These are phyloP conservation scores for Candida manassasensis DNA, from an alignment of 805 yeast species.

Conservation along the genomic window DNA sequence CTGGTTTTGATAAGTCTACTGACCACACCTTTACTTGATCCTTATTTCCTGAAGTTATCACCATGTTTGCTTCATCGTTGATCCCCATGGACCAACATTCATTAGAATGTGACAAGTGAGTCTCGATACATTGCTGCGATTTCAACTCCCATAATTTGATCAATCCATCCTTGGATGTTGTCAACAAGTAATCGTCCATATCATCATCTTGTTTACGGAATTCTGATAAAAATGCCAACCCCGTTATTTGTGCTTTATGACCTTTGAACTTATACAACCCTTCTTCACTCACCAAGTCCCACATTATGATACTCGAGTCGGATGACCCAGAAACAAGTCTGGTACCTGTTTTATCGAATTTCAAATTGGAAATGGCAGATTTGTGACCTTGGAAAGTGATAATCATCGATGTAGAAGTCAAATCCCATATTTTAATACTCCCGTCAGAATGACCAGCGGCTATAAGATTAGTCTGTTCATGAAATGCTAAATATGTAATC, in stretches of 20 bases:
- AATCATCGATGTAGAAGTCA: slow-evolving; percentile 70
- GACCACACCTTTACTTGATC: slow-evolving; percentile 83
- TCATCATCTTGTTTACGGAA: slow-evolving; percentile 37
- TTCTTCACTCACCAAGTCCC: slow-evolving; percentile 93
- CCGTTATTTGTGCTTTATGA: slow-evolving; percentile 86
- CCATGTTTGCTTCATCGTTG: slow-evolving; percentile 34
- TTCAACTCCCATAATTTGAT: slow-evolving; percentile 91
- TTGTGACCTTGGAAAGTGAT: slow-evolving; percentile 90
- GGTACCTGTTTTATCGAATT: slow-evolving; percentile 80
- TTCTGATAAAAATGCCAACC: slow-evolving; percentile 47
- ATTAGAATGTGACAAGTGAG: slow-evolving; percentile 88
- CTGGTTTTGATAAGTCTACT: slow-evolving; percentile 51
- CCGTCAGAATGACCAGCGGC: slow-evolving; percentile 95
- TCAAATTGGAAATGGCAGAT: slow-evolving; percentile 63
- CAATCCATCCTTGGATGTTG: slow-evolving; percentile 84
- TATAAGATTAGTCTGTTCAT: slow-evolving; percentile 57
- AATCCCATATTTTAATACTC: slow-evolving; percentile 85
- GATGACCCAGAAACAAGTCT: slow-evolving; percentile 79
- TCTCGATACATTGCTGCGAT: slow-evolving; percentile 85
- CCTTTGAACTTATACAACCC: slow-evolving; percentile 86
- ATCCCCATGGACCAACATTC: slow-evolving; percentile 87
- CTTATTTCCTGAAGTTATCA: slow-evolving; percentile 73
- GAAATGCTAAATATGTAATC: slow-evolving; percentile 56
- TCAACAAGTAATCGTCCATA: slow-evolving; percentile 67
- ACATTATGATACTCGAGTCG: slow-evolving; percentile 78